Evolutionary conservation across 2,329 filamentous ascomycete genomes (phyloP), one percentile per base, ranked within the genome.

Genomic region (Pseudogymnoascus sp.): DNA sequence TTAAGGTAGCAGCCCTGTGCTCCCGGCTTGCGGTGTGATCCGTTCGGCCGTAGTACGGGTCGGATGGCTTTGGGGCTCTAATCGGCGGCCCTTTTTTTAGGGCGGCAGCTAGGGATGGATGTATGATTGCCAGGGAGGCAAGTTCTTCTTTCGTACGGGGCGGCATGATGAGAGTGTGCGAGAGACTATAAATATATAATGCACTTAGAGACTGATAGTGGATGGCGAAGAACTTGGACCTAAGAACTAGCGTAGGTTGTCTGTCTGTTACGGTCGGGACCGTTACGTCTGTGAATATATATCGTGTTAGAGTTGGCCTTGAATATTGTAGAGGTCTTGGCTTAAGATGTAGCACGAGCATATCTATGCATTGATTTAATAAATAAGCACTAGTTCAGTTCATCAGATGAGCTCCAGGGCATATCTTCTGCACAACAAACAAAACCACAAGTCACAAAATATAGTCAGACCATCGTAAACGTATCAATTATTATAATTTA

Each of bases 131-230:
- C 19, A 64, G 14, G 4, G 63, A 59, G 23, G 33, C 16, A 39
- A 64, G 63, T 35, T 64, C 60, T 39, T 60, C 63, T 60, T 37
- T 64, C 16, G 63, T 62, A 11, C 63, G 63, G 37, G 37, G 37
- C 16, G 45, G 59, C 62, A 62, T 59, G 43, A 60, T 55, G 45
- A 60, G 39, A n/a, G 12, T 45, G 7, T 39, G 37, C 37, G 37
- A 6, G n/a, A 8, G 37, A 39, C n/a, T 39, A 39, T 39, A n/a
- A 39, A 39, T 39, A 6, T 16, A 7, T 16, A 14, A 37, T n/a
- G 37, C 37, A 39, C 37, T 16, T 39, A 16, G 14, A 16, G 12
- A 39, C 8, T 16, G 37, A 16, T 39, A 16, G 37, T 39, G 11
- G n/a, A 39, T 39, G n/a, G 37, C n/a, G 37, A 16, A 16, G 6